Percentiles rank a stretch among this genome's conserved stretches.
phyloP scores from a whole-genome alignment of 768 basidiomycete genomes.

The Calocybe indica region DNA sequence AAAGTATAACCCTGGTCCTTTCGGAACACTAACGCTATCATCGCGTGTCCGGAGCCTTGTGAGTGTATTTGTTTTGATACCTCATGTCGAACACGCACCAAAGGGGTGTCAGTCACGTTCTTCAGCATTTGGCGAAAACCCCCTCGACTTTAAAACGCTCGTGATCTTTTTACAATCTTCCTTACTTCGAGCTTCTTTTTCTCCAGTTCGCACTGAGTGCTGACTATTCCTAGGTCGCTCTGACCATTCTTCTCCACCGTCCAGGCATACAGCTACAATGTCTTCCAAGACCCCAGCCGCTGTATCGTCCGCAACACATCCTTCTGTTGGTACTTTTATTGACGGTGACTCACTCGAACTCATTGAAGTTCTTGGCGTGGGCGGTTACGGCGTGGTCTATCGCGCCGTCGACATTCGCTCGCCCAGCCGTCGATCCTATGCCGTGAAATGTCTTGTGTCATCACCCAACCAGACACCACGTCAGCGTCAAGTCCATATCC shows the following conservation, averaged over 20 bases:
- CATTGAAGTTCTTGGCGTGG: constrained; percentile 81
- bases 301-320: constrained; percentile 33
- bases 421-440: constrained; percentile 53
- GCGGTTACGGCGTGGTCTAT: constrained; percentile 95
- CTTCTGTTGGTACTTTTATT: constrained; percentile 72
- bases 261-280: constrained; percentile 26
- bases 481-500: constrained; percentile 73
- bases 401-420: constrained; percentile 65
- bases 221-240: constrained; percentile 24
- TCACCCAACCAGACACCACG: constrained; percentile 39
- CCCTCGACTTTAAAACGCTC: constrained; percentile 12
- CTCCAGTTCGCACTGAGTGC: constrained; percentile 39
- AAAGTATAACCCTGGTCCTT: too few relatives aligned
- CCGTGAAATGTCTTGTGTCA: constrained; percentile 87
- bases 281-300: constrained; percentile 61
- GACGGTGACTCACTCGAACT: constrained; percentile 81
- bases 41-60: constrained; percentile 1
- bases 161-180: constrained; percentile 8
- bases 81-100: constrained; percentile 78
- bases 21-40: not conserved
- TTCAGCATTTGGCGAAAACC: constrained; percentile 11
- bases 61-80: constrained; percentile 42
- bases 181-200: constrained; percentile 25
- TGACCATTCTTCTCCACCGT: constrained; percentile 12
- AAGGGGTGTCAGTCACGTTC: constrained; percentile 37